Base-by-base conservation (phyloP, 805 yeast genomes). In the Suhomyces sp. region DNA sequence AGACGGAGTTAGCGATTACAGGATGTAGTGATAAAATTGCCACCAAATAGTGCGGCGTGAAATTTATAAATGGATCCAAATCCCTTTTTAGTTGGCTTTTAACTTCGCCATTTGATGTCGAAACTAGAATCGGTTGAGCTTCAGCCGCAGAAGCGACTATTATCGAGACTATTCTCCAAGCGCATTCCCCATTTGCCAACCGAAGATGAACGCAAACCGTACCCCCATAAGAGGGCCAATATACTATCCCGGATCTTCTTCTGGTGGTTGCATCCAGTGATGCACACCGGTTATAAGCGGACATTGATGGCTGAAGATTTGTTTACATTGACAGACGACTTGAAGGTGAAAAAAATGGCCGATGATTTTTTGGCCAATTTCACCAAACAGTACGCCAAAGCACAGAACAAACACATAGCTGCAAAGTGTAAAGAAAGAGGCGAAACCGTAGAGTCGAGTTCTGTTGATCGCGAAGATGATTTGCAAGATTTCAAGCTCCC, bases 251-350 rank as follows among this genome's bases (percentile, higher is more conserved):
- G 69, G 57, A 46, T 75, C 0, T 80, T 84, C 59, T 83, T 87
- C 64, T 78, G 85, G 82, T 88, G 93, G 92, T 67, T 88, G 46
- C 60, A 69, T 24, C 91, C 91, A 0, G 60, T 88, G 41, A 68
- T 88, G 74, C 70, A 68, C 13, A 79, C 80, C 6, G 94, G 96
- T 6, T 88, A 88, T 66, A 85, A 83, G 65, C 76, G 94, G 62
- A 86, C 92, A 0, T 68, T 88, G 45, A 81, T 80, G 44, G 83
- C 87, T 1, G 78, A 80, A 47, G 94, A 88, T 67, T 64, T 87
- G 57, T 87, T 56, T 57, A 57, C 53, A 19, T 63, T 75, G 38
- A 60, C 68, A 15, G 74, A 72, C 33, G 70, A 70, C 38, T 58
- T 71, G 40, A 68, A 69, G 49, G 73, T 74, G 23, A 66, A 70